Percentiles rank a stretch among this genome's conserved stretches.
Evolutionary conservation across 2,329 filamentous ascomycete species (phyloP).

Genomic region (Fusarium temperatum): DNA sequence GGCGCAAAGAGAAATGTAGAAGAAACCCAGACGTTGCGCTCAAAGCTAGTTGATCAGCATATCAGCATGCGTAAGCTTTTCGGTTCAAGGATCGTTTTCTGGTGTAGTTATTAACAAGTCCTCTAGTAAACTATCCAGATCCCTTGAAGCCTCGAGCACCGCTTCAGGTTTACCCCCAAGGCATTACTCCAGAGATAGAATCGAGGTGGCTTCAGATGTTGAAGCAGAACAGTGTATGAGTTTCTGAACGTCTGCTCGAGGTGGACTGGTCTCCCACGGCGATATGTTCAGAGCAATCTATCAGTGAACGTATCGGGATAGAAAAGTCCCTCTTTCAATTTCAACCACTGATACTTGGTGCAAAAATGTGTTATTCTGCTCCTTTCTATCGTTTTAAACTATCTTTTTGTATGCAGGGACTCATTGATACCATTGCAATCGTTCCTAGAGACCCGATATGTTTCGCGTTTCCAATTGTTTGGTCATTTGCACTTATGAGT

Average conservation of each 20-base stretch:
- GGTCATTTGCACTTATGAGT: background rate
- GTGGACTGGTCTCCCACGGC: background rate
- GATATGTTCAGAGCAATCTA: background rate
- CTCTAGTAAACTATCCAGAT: conserved; percentile 51
- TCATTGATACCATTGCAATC: background rate
- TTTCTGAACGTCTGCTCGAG: background rate
- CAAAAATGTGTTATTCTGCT: background rate
- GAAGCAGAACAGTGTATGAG: conserved; percentile 23
- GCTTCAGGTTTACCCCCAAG: conserved; percentile 48
- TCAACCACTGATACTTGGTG: background rate
- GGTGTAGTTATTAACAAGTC: conserved; percentile 14
- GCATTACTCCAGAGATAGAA: conserved; percentile 54
- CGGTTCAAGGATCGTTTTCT: background rate
- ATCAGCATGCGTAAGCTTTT: conserved; percentile 57
- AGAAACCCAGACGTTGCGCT: conserved; percentile 52
- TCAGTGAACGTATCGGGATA: background rate
- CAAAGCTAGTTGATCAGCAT: conserved; percentile 54
- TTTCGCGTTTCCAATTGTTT: background rate
- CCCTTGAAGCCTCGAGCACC: conserved; percentile 54
- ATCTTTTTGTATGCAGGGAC: no score
- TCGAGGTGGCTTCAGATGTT: conserved; percentile 50
- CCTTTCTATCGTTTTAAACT: background rate
- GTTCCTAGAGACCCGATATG: background rate
- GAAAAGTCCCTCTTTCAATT: background rate
- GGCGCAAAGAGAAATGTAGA: conserved; percentile 53